Evolutionary conservation across 768 basidiomycete species (phyloP).

Genomic region (Calocybe gangraenosa): DNA sequence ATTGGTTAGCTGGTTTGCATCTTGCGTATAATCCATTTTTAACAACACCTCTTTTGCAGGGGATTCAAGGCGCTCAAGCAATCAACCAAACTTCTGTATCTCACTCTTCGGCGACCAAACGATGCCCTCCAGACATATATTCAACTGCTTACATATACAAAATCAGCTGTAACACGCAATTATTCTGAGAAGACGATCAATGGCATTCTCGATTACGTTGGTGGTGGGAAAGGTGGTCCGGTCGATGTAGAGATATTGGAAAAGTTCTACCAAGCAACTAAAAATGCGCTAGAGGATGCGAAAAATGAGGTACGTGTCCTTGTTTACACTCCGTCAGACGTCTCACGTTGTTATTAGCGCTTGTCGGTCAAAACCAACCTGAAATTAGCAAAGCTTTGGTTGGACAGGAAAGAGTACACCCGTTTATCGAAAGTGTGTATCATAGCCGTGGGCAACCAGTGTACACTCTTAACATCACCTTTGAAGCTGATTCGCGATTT

Average conservation of each 20-base stretch:
- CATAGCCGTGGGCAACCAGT: background rate
- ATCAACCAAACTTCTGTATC: conserved; percentile 89
- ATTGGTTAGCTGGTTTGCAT: conserved; percentile 59
- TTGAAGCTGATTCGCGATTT: conserved; percentile 73
- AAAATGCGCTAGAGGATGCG: conserved; percentile 84
- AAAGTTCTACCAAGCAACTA: conserved; percentile 93
- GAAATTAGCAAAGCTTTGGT: conserved; percentile 96
- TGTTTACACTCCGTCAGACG: background rate
- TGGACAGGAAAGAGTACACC: conserved; percentile 88
- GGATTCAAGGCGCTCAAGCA: conserved; percentile 99
- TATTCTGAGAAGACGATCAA: conserved; percentile 99
- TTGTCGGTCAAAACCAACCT: conserved; percentile 93
- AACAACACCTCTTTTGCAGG: conserved; percentile 42
- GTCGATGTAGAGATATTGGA: conserved; percentile 86
- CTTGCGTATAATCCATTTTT: background rate
- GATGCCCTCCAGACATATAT: conserved; percentile 87
- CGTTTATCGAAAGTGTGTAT: conserved; percentile 70
- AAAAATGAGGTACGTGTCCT: conserved; percentile 80
- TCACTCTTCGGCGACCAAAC: conserved; percentile 69
- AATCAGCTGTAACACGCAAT: conserved; percentile 91
- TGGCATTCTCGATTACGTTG: conserved; percentile 96
- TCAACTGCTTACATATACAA: conserved; percentile 87
- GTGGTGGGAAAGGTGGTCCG: conserved; percentile 76
- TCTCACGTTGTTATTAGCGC: conserved; percentile 45
- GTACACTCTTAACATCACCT: background rate